Conservation (phyloP, 768 basidiomycete species). For the Leccinum arenicola region DNA sequence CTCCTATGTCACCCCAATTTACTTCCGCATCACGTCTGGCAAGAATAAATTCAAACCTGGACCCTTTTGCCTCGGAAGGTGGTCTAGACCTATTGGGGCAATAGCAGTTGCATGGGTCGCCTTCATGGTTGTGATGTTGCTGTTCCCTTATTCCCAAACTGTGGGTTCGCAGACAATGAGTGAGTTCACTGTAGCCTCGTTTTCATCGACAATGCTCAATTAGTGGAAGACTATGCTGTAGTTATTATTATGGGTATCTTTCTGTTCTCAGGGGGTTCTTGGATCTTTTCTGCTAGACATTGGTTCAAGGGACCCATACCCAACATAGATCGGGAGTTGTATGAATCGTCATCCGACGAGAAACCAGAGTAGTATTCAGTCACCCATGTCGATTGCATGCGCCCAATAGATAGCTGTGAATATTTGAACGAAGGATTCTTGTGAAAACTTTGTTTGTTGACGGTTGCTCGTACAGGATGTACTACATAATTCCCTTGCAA, state of each 20-base stretch:
- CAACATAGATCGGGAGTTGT: constrained; percentile 21
- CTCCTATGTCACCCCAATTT: constrained; percentile 38
- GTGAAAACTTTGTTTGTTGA: not conserved
- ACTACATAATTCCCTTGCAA: too few relatives aligned
- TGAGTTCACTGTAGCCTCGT: constrained; percentile 15
- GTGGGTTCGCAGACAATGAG: constrained; percentile 32
- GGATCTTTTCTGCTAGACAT: constrained; percentile 33
- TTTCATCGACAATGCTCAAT: not conserved
- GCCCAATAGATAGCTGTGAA: not conserved
- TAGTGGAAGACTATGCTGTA: constrained; percentile 19
- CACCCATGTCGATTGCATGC: not conserved
- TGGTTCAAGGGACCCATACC: constrained; percentile 37
- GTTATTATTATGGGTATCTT: constrained; percentile 33
- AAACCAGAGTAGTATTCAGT: constrained; percentile 2
- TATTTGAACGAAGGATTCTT: not conserved
- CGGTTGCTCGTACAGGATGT: not conserved
- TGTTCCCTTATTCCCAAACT: constrained; percentile 31
- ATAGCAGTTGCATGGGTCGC: constrained; percentile 30
- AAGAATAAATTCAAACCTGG: constrained; percentile 32
- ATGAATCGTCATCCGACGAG: not conserved
- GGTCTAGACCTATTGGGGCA: constrained; percentile 30
- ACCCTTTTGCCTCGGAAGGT: constrained; percentile 33
- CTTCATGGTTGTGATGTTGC: constrained; percentile 33
- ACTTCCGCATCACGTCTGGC: constrained; percentile 35
- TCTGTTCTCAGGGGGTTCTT: constrained; percentile 29